phyloP scores from a whole-genome alignment of 208 protist species.

The Leptomonas pyrrhocoris region DNA sequence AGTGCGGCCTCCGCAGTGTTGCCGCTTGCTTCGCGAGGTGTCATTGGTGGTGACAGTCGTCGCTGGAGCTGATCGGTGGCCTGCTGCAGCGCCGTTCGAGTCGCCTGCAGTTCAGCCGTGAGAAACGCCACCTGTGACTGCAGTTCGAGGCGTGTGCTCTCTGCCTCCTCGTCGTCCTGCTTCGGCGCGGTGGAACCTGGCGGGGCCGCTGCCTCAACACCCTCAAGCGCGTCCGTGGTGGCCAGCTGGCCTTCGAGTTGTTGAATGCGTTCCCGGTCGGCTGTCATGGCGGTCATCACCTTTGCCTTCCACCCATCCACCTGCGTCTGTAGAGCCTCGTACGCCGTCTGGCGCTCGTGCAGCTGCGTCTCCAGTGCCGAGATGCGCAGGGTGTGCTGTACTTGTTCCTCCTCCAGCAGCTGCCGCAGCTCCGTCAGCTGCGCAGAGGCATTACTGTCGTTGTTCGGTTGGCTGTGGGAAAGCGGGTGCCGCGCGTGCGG shows the following conservation, averaged over 20 bases:
- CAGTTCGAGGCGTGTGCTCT: background rate
- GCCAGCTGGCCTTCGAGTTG: constrained; percentile 22
- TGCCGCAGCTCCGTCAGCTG: constrained; percentile 29
- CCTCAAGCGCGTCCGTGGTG: no score
- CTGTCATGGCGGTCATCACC: constrained; percentile 34
- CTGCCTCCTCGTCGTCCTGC: background rate
- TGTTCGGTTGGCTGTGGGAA: no score
- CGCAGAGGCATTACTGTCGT: background rate
- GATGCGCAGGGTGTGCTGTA: constrained; percentile 32
- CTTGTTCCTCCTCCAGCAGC: constrained; percentile 39
- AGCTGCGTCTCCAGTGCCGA: constrained; percentile 43
- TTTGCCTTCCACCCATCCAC: constrained; percentile 45
- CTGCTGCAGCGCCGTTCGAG: background rate
- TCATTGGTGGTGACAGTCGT: background rate
- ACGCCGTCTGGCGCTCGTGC: constrained; percentile 26
- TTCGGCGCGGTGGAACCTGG: background rate
- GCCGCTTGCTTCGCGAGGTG: background rate
- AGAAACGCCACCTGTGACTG: background rate
- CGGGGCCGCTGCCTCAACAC: background rate
- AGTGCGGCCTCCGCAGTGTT: background rate
- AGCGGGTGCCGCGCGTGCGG: no score
- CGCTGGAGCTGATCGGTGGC: constrained; percentile 1
- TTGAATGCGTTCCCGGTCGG: constrained; percentile 37
- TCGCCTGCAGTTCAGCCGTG: background rate
- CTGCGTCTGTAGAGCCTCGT: constrained; percentile 35